Conservation (phyloP, 106 monocot species). For the Alisma plantagoaquatica region DNA sequence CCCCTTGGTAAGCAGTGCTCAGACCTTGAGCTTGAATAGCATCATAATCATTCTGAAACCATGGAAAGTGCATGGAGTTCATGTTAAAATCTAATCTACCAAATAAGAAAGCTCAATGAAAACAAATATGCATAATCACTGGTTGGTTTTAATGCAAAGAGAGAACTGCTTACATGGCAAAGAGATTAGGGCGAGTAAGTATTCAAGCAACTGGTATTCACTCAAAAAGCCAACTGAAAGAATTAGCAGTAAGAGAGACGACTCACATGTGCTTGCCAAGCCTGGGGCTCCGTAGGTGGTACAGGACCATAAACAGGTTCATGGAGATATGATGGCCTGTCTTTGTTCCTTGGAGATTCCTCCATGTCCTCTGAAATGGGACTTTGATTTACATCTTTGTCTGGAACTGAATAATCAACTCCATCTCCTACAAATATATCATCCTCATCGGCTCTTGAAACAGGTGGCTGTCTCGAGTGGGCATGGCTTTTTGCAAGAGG, state of each 20-base stretch:
- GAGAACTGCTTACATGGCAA: too few relatives aligned
- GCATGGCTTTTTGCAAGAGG: slow-evolving; percentile 30
- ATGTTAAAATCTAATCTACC: too few relatives aligned
- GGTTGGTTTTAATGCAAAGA: too few relatives aligned
- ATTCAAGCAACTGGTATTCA: too few relatives aligned
- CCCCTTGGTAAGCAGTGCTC: slow-evolving; percentile 58
- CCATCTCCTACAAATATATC: slow-evolving; percentile 86
- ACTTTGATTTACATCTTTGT: slow-evolving; percentile 49
- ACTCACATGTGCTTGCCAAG: slow-evolving; percentile 63
- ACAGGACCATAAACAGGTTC: slow-evolving; percentile 85
- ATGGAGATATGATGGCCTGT: slow-evolving; percentile 56
- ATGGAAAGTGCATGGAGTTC: too few relatives aligned
- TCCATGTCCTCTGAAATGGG: slow-evolving; percentile 72
- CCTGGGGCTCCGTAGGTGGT: slow-evolving; percentile 58
- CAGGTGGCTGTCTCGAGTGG: slow-evolving; percentile 19
- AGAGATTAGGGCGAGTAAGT: neutral
- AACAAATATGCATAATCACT: too few relatives aligned
- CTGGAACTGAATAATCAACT: slow-evolving; percentile 54
- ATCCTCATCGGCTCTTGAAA: slow-evolving; percentile 46
- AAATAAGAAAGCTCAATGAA: too few relatives aligned
- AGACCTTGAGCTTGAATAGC: slow-evolving; percentile 57
- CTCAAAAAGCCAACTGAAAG: too few relatives aligned
- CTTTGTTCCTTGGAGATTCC: slow-evolving; percentile 50
- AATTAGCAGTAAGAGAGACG: too few relatives aligned
- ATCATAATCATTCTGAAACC: slow-evolving; percentile 81